These are phyloP conservation scores for Bolboschoenoplectus hybrid DNA, from an alignment of 202 grass and related monocot species.

Conservation along the genomic window DNA sequence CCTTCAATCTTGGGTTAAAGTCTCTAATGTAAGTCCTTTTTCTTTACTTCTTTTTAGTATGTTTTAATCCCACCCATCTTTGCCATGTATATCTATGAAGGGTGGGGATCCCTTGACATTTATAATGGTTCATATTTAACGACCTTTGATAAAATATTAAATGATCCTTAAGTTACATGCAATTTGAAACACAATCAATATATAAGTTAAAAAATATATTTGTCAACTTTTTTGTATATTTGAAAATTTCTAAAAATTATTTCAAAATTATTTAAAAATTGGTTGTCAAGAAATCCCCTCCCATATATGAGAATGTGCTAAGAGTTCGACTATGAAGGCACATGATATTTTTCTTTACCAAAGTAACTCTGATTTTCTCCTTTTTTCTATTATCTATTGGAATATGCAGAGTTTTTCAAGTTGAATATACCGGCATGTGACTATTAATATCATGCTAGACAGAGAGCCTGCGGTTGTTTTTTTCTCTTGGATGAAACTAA, in stretches of 20 bases:
- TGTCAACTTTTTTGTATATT: no score
- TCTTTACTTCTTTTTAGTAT: neutral
- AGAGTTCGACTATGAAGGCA: neutral
- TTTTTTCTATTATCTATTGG: neutral
- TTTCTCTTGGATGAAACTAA: conserved; percentile 4
- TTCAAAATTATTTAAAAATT: no score
- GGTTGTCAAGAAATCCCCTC: neutral
- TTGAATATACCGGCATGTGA: conserved; percentile 8
- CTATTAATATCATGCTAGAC: neutral
- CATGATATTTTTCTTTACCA: neutral
- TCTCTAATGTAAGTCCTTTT: conserved; percentile 43
- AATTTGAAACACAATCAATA: no score
- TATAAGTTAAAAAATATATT: no score
- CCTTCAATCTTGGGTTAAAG: conserved; percentile 43
- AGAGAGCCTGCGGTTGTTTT: neutral
- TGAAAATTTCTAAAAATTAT: no score
- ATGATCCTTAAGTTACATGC: no score
- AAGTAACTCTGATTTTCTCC: neutral
- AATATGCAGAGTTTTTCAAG: conserved; percentile 37
- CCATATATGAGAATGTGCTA: neutral
- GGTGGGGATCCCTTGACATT: no score
- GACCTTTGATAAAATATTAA: no score
- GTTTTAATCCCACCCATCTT: neutral
- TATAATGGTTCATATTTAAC: no score
- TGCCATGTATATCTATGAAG: neutral